phyloP scores from a whole-genome alignment of 164 flowering plant species.

The Berberis thunbergii region DNA sequence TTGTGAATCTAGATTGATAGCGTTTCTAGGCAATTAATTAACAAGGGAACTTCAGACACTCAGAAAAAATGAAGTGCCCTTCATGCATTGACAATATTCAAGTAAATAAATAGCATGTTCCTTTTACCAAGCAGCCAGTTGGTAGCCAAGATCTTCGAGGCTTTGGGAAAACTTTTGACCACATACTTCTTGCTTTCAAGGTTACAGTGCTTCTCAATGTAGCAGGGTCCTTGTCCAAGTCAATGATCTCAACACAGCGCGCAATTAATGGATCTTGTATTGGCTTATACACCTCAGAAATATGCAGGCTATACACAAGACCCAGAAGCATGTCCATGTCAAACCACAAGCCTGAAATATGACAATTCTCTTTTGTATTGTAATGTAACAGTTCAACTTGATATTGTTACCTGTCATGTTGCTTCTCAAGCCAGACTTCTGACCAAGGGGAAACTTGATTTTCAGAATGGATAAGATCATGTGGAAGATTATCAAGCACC shows the following conservation, averaged over 20 bases:
- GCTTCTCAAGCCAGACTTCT: constrained; percentile 92
- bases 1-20: not conserved
- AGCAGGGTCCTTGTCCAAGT: constrained; percentile 28
- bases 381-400: not conserved
- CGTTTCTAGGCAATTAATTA: not conserved
- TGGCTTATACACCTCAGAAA: constrained; percentile 66
- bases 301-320: constrained; percentile 9
- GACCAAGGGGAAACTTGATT: constrained; percentile 85
- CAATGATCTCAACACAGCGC: constrained; percentile 58
- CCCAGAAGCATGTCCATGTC: constrained; percentile 26
- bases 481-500: constrained; percentile 99
- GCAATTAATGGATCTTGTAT: constrained; percentile 63
- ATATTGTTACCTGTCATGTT: constrained; percentile 41
- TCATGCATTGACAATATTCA: not conserved
- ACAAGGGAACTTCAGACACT: not conserved
- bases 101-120: not conserved
- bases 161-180: constrained; percentile 71
- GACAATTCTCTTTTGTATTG: constrained; percentile 12
- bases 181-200: constrained; percentile 40
- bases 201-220: constrained; percentile 20
- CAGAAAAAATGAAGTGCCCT: not conserved
- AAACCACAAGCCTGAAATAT: constrained; percentile 85
- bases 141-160: constrained; percentile 91
- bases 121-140: constrained; percentile 85
- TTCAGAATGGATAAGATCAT: constrained; percentile 83